Base-by-base conservation (phyloP, 345 rosid species). In the Sisymbrium altissimum region DNA sequence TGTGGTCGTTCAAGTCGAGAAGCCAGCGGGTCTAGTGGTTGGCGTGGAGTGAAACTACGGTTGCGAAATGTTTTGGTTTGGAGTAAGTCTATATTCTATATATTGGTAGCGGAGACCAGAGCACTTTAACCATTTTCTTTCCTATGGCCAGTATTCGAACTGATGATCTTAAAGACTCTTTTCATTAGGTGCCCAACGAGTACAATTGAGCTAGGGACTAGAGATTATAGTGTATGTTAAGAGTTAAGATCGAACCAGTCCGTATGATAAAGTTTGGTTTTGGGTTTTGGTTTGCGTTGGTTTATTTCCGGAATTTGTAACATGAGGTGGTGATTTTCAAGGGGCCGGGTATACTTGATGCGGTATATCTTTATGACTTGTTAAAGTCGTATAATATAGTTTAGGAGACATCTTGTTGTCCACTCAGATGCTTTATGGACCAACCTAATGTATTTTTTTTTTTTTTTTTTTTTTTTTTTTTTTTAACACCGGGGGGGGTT, bases 11-110 rank as follows among this genome's bases (percentile, higher is more conserved):
- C 33, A 62, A 9, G 40, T 79, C 40, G 81, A 76, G 64, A 86
- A 45, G n/a, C 72, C 82, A 9, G 50, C 57, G 0, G 48, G 68
- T 60, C 4, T 89, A 14, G 70, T 89, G 13, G 38, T 63, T 44
- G 45, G 54, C 13, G 56, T 40, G 5, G 79, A 68, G 57, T 75
- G 64, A 75, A 19, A 38, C 5, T 32, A 21, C 4, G 29, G 48
- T 48, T 50, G 3, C 25, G 7, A 60, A 17, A 85, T 25, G 78
- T 27, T 83, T 79, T 1, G 83, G 81, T 77, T 86, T 88, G 0
- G 93, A 87, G 64, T 27, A 56, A 76, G 1, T 78, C 78, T 3
- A 84, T 88, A 2, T 53, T 83, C 55, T 11, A 48, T n/a, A n/a
- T n/a, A n/a, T 12, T 86, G 75, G 32, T 77, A 84, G n/a, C 13